phyloP scores from a whole-genome alignment of 495 filamentous ascomycete species.

The Tuber umbilicatum region DNA sequence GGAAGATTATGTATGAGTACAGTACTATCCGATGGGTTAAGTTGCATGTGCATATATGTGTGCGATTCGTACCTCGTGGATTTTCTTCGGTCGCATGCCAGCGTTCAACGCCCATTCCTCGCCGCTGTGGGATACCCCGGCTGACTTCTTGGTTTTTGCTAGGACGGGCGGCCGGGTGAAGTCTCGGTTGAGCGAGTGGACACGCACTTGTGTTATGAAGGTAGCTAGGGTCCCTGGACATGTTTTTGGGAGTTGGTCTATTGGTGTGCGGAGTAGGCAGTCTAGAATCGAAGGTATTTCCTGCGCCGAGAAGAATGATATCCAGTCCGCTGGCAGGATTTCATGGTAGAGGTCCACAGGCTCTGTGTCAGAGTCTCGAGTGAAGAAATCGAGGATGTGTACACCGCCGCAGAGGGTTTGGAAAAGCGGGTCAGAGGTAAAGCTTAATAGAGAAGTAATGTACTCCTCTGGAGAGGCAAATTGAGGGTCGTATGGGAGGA shows the following conservation, averaged over 20 bases:
- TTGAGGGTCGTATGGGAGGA: conserved; percentile 54
- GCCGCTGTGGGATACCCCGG: conserved; percentile 17
- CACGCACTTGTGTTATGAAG: conserved; percentile 69
- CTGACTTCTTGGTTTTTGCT: conserved; percentile 15
- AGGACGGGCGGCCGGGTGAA: conserved; percentile 43
- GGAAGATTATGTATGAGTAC: conserved; percentile 12
- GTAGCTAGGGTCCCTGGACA: conserved; percentile 60
- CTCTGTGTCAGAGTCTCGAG: conserved; percentile 55
- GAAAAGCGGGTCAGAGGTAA: conserved; percentile 71
- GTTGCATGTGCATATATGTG: conserved; percentile 34
- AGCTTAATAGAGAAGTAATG: conserved; percentile 67
- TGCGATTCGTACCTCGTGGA: conserved; percentile 75
- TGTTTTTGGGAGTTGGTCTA: conserved; percentile 45
- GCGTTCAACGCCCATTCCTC: conserved; percentile 52
- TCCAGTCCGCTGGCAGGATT: conserved; percentile 72
- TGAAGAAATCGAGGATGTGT: conserved; percentile 94
- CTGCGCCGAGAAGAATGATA: conserved; percentile 61
- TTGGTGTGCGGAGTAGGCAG: conserved; percentile 68
- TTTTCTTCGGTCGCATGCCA: conserved; percentile 94
- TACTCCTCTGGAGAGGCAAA: conserved; percentile 61
- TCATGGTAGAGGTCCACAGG: conserved; percentile 59
- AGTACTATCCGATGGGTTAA: not conserved
- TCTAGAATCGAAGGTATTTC: conserved; percentile 69
- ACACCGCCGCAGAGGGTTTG: conserved; percentile 85
- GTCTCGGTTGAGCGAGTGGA: conserved; percentile 59